Evolutionary conservation across 768 basidiomycete genomes (phyloP), one percentile per base, ranked within the genome.

Genomic region (Tricholoma terreum): DNA sequence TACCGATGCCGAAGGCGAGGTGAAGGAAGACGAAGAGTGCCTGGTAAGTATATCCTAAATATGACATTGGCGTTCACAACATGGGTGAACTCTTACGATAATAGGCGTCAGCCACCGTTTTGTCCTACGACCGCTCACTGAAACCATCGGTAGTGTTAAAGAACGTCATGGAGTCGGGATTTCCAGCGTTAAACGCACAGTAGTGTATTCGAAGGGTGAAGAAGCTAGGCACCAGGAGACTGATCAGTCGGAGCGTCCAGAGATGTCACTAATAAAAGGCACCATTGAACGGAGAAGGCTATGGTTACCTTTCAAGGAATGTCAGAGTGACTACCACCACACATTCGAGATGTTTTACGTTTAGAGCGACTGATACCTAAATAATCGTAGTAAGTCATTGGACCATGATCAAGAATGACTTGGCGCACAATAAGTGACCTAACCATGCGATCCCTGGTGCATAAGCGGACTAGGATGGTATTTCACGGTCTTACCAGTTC

Each of bases 1-100:
- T 59, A 74, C 76, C 75, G 7, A 76, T 59, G 43, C 76, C 76
- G 55, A 78, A 77, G 1, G 61, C 71, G 57, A 74, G 64, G 55
- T 72, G 72, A 5, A 62, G 67, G 7, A 71, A 11, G 11, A 73
- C 66, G 2, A 70, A 17, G 0, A 65, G 14, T 1, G 62, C 65
- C 69, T 73, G 59, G 52, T 50, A 30, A 62, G n/a, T n/a, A n/a
- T n/a, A 6, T 59, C 53, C 54, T 43, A 33, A 10, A 17, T 14
- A 4, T 17, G 14, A 49, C 22, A n/a, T 50, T 4, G 30, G 38
- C 45, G 17, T 45, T 35, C 17, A 45, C 15, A 53, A 46, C 34
- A 21, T 56, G 35, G 10, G 14, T 45, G 24, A 11, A 2, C n/a
- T 60, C 71, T 61, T 40, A 73, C 74, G 38, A 74, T 67, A 56